Evolutionary conservation across 2,329 filamentous ascomycete genomes (phyloP).

Genomic region (Cytospora schulzeri): DNA sequence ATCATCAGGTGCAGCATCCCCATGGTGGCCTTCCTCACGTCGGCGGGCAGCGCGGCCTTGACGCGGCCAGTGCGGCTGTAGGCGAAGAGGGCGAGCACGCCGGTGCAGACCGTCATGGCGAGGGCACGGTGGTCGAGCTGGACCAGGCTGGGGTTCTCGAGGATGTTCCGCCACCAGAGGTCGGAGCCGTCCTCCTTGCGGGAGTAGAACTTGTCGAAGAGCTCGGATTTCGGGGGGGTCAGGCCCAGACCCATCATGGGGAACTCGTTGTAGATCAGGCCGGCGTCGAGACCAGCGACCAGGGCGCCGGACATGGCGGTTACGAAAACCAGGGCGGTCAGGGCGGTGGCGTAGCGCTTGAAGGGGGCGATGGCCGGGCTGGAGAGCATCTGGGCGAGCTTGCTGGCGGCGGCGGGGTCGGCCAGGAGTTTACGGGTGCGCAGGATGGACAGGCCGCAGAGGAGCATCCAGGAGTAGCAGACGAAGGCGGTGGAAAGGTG

Average conservation of each 20-base stretch:
- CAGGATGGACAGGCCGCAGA: slow-evolving; percentile 82
- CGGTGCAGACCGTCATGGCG: slow-evolving; percentile 83
- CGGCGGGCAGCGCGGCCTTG: slow-evolving; percentile 59
- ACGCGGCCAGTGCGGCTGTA: slow-evolving; percentile 71
- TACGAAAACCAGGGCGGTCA: slow-evolving; percentile 77
- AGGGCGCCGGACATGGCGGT: slow-evolving; percentile 94
- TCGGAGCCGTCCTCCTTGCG: slow-evolving; percentile 77
- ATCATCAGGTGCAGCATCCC: slow-evolving; percentile 83
- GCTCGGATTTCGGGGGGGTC: slow-evolving; percentile 77
- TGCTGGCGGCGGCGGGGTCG: slow-evolving; percentile 64
- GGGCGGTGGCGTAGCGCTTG: slow-evolving; percentile 69
- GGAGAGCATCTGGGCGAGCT: slow-evolving; percentile 62
- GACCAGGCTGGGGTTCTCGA: slow-evolving; percentile 94
- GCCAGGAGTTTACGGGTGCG: slow-evolving; percentile 73
- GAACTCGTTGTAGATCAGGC: slow-evolving; percentile 98
- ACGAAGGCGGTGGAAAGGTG: slow-evolving; percentile 89
- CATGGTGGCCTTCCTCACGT: slow-evolving; percentile 68
- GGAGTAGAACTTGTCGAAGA: slow-evolving; percentile 84
- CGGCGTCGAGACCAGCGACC: slow-evolving; percentile 92
- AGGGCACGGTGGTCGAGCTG: slow-evolving; percentile 95
- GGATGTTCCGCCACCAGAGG: slow-evolving; percentile 94
- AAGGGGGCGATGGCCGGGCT: slow-evolving; percentile 72
- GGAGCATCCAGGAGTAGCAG: slow-evolving; percentile 93
- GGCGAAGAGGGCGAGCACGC: slow-evolving; percentile 77
- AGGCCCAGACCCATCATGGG: slow-evolving; percentile 89